A percentile compares a stretch with the other conserved stretches of the same genome.
phyloP scores from a whole-genome alignment of 192 early-diverging fungal species.

The Coemansia sp. region DNA sequence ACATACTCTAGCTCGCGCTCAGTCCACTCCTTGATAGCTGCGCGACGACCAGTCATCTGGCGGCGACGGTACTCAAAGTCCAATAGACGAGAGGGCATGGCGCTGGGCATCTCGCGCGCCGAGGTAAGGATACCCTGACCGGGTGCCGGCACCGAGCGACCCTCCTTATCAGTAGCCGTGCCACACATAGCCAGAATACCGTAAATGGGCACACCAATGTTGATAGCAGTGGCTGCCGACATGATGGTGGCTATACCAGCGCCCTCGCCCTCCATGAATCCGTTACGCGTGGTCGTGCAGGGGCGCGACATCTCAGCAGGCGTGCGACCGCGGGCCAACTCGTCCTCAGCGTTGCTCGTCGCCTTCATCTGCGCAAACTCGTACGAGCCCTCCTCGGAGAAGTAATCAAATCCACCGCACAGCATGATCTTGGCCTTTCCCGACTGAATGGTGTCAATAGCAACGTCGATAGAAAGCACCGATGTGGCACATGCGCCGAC shows the following conservation, averaged over 20 bases:
- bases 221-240: constrained; percentile 83
- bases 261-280: constrained; percentile 97
- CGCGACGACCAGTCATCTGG: constrained; percentile 61
- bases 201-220: constrained; percentile 92
- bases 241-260: constrained; percentile 90
- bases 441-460: constrained; percentile 82
- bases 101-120: constrained; percentile 65
- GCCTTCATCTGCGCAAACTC: constrained; percentile 99
- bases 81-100: constrained; percentile 56
- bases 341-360: constrained; percentile 80
- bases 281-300: constrained; percentile 79
- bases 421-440: constrained; percentile 94
- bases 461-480: constrained; percentile 89
- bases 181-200: constrained; percentile 84
- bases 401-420: constrained; percentile 92
- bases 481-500: constrained; percentile 94
- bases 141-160: constrained; percentile 90
- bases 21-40: constrained; percentile 12
- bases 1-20: constrained; percentile 54
- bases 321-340: constrained; percentile 81
- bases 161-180: constrained; percentile 95
- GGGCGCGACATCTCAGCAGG: constrained; percentile 95
- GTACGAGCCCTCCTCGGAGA: constrained; percentile 89
- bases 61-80: constrained; percentile 83
- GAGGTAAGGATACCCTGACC: constrained; percentile 93